Evolutionary conservation across 1,139 yeast genomes (phyloP).

Genomic region (Pichia sp.): DNA sequence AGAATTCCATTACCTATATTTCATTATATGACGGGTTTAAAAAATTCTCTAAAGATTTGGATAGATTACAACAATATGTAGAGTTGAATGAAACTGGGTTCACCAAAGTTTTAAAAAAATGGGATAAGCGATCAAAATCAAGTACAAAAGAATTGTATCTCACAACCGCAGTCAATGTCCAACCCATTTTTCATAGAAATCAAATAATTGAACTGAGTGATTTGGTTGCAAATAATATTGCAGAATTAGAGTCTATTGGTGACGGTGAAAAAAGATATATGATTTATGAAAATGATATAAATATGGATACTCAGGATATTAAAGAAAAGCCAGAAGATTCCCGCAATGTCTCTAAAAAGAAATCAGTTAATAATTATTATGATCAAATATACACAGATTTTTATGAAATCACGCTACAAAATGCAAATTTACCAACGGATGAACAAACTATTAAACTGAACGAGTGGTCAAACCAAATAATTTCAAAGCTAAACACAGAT

Average conservation of each 20-base stretch:
- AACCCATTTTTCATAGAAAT: conserved; percentile 89
- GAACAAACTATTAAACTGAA: conserved; percentile 19
- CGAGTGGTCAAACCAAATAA: conserved; percentile 24
- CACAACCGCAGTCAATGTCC: conserved; percentile 89
- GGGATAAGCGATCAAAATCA: conserved; percentile 95
- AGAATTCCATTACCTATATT: conserved; percentile 48
- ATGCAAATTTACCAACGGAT: conserved; percentile 20
- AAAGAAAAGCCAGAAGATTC: background rate
- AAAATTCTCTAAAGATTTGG: conserved; percentile 81
- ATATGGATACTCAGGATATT: conserved; percentile 7
- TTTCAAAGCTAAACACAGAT: conserved; percentile 20
- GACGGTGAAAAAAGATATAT: conserved; percentile 47
- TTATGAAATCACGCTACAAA: conserved; percentile 24
- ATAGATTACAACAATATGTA: conserved; percentile 83
- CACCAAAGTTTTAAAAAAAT: conserved; percentile 87
- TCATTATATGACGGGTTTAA: conserved; percentile 81
- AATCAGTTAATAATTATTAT: conserved; percentile 1
- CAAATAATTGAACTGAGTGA: conserved; percentile 84
- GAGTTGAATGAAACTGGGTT: conserved; percentile 94
- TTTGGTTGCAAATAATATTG: conserved; percentile 61
- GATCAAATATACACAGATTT: conserved; percentile 25
- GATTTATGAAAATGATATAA: conserved; percentile 16
- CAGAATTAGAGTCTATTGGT: conserved; percentile 80
- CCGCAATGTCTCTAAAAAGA: background rate
- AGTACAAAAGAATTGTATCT: conserved; percentile 89